Conservation (phyloP, 345 rosid genomes). For the Alliaria petiolata region DNA sequence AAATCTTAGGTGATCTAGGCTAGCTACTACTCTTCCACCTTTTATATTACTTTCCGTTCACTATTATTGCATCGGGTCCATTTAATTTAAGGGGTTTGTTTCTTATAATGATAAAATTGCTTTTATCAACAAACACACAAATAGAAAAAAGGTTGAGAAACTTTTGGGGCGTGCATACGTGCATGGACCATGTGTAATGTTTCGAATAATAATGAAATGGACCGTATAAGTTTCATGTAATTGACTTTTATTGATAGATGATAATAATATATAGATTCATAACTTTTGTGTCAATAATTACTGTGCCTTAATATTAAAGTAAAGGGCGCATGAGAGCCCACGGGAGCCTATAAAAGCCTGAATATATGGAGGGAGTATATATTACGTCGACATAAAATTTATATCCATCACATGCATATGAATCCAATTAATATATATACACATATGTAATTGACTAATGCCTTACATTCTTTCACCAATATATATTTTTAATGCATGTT, state of each 20-base stretch:
- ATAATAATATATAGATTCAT: slow-evolving; percentile 3
- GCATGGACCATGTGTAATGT: slow-evolving; percentile 38
- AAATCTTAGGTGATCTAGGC: slow-evolving; percentile 8
- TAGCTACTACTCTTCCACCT: background rate
- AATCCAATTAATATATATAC: background rate
- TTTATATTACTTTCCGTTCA: background rate
- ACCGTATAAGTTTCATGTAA: slow-evolving; percentile 24
- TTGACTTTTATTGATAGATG: slow-evolving; percentile 19
- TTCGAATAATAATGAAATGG: slow-evolving; percentile 20
- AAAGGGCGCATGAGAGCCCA: slow-evolving; percentile 25
- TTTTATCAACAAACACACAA: slow-evolving; percentile 12
- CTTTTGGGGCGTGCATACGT: slow-evolving; percentile 37
- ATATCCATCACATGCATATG: slow-evolving; percentile 17
- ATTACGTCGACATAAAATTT: background rate
- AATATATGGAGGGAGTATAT: slow-evolving; percentile 1
- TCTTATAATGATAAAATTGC: slow-evolving; percentile 14
- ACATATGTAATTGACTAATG: background rate
- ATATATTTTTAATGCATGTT: background rate
- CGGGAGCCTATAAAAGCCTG: slow-evolving; percentile 25
- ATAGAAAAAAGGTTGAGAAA: background rate
- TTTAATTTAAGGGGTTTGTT: slow-evolving; percentile 16
- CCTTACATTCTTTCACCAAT: background rate
- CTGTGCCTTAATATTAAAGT: slow-evolving; percentile 27
- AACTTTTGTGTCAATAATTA: slow-evolving; percentile 20
- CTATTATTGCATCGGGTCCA: slow-evolving; percentile 25